phyloP scores from a whole-genome alignment of 371 early-diverging fungal species.

The Chytridium lagenaria region DNA sequence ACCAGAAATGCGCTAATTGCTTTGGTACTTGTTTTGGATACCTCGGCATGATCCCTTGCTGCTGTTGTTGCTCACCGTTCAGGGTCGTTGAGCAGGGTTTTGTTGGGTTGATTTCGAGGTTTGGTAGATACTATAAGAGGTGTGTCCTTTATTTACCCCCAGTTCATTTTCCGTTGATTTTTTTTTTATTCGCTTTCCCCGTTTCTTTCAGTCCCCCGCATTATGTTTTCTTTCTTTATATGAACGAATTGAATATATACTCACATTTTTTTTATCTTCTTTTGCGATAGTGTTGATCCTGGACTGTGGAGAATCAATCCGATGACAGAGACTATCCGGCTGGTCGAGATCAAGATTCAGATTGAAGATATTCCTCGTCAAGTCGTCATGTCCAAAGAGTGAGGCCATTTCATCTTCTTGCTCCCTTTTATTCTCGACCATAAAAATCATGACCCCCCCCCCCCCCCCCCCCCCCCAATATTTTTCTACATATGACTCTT shows the following conservation, averaged over 20 bases:
- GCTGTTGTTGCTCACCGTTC: not conserved
- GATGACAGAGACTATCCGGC: conserved; percentile 67
- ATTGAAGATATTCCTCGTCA: conserved; percentile 70
- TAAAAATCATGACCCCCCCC: too few species aligned
- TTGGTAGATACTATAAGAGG: conserved; percentile 81
- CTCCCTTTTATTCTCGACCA: not conserved
- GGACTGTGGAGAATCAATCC: conserved; percentile 83
- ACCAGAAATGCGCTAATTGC: not conserved
- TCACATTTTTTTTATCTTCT: not conserved
- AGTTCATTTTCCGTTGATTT: too few species aligned
- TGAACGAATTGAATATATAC: too few species aligned
- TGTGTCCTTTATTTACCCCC: too few species aligned
- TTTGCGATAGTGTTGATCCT: conserved; percentile 70
- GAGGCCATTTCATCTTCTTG: not conserved
- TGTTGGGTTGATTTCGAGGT: conserved; percentile 79
- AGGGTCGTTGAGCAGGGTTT: conserved; percentile 65
- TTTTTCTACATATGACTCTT: not conserved
- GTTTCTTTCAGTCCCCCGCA: too few species aligned
- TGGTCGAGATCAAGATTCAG: conserved; percentile 78
- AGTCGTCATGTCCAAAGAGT: conserved; percentile 84
- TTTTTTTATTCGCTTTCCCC: too few species aligned
- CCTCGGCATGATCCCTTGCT: not conserved
- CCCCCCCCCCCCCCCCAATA: not conserved
- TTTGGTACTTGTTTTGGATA: not conserved
- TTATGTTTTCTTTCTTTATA: too few species aligned